Percentiles rank a stretch among this genome's conserved stretches.
These are phyloP conservation scores for Pseudopithomyces chartarum DNA, from an alignment of 2,329 filamentous ascomycete genomes.

Conservation along the genomic window DNA sequence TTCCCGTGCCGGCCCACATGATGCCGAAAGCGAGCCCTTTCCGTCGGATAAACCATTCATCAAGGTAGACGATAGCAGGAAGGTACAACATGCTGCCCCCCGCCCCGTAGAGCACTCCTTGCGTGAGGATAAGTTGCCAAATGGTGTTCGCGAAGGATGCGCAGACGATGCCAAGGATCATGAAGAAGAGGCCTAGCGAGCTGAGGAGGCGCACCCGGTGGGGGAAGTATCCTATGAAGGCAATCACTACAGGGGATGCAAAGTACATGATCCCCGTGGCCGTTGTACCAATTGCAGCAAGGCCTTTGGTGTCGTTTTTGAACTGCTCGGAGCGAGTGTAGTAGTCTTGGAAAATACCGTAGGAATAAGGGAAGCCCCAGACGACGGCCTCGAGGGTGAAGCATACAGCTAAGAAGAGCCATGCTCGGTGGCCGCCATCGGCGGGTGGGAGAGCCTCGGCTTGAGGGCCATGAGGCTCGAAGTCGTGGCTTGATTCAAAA, in stretches of 20 bases:
- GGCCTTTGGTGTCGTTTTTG: neutral
- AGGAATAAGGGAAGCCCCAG: constrained; percentile 10
- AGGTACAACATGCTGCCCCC: constrained; percentile 55
- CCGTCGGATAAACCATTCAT: constrained; percentile 64
- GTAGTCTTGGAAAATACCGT: constrained; percentile 13
- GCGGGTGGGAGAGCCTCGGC: constrained; percentile 36
- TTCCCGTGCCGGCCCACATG: constrained; percentile 56
- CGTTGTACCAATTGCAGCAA: neutral
- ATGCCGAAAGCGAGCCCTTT: constrained; percentile 66
- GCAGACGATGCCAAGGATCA: constrained; percentile 22
- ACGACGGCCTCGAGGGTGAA: constrained; percentile 55
- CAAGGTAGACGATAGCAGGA: constrained; percentile 57
- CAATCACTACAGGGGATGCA: constrained; percentile 44
- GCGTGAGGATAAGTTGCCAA: constrained; percentile 39
- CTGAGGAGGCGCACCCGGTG: constrained; percentile 33
- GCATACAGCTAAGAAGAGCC: constrained; percentile 54
- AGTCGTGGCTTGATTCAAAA: neutral
- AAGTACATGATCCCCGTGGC: constrained; percentile 50
- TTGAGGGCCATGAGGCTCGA: neutral
- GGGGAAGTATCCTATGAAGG: constrained; percentile 20
- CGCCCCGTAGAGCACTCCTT: constrained; percentile 45
- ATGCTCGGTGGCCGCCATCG: constrained; percentile 55
- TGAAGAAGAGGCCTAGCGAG: constrained; percentile 36
- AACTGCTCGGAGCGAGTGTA: neutral
- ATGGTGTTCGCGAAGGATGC: constrained; percentile 36